Base-by-base conservation (phyloP, 2,329 filamentous ascomycete genomes). In the Claviceps pazoutovae region DNA sequence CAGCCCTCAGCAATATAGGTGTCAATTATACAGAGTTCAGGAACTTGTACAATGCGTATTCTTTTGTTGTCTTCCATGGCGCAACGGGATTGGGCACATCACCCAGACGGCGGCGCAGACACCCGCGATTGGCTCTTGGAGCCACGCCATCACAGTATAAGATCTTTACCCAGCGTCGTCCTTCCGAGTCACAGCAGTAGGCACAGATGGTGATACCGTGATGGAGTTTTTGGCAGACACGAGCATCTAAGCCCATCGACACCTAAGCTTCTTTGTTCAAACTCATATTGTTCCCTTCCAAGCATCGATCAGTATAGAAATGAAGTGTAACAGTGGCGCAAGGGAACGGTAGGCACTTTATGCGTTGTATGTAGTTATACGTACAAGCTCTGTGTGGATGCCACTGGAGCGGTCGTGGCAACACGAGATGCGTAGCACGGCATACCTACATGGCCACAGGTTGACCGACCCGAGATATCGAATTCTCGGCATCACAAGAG, bases 341-440 rank as follows among this genome's bases (percentile, higher is more conserved):
- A 43, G 38, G 21, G n/a, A 34, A 43, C 38, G 38, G 36, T 23
- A 49, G 38, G 34, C 21, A 43, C 37, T 39, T 17, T 34, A 39
- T 36, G 47, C 47, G 9, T 34, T 34, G 30, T 11, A 11, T 34
- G 30, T 11, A 11, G 30, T 11, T 9, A 4, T 34, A 11, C 30
- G 23, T 6, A 34, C 19, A 42, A 49, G 19, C 23, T 34, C 47
- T 13, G 38, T 49, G 38, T 34, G 30, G 30, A 34, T 34, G 30
- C 30, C 9, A 43, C 23, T 26, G 47, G 47, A 46, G 44, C 44
- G 46, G 46, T 45, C 19, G 26, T 50, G 41, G 48, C 48, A 37
- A 42, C 48, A 50, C 48, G 23, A 38, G 39, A 50, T 50, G 41
- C 19, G 48, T 45, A 45, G 13, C 30, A 45, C 41, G 19, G 48